phyloP scores from a whole-genome alignment of 495 filamentous ascomycete genomes.

The Neurospora cerealis region DNA sequence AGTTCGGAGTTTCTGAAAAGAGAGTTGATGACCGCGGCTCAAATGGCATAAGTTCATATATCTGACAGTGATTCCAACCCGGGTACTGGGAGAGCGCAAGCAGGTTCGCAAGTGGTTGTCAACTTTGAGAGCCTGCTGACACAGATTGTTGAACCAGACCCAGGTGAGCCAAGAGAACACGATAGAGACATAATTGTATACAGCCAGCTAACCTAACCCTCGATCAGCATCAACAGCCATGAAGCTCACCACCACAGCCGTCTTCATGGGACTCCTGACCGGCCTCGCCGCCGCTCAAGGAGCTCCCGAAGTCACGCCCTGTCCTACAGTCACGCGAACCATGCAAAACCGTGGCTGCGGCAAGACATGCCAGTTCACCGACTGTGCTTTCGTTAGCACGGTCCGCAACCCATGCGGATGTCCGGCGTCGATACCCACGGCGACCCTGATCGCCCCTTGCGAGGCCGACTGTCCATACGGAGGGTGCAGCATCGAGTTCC shows the following conservation, averaged over 20 bases:
- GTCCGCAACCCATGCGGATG: slow-evolving; percentile 22
- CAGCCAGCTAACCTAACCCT: neutral
- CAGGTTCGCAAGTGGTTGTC: neutral
- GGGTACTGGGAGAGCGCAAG: neutral
- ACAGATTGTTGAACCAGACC: neutral
- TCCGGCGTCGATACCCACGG: slow-evolving; percentile 18
- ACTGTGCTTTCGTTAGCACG: slow-evolving; percentile 17
- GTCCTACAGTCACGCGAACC: slow-evolving; percentile 21
- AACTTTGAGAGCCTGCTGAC: neutral
- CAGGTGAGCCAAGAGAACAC: neutral
- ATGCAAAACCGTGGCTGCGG: slow-evolving; percentile 16
- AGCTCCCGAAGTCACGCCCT: slow-evolving; percentile 3
- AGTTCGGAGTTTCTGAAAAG: neutral
- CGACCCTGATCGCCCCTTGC: slow-evolving; percentile 23
- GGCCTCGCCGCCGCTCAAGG: slow-evolving; percentile 10
- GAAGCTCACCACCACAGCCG: slow-evolving; percentile 10
- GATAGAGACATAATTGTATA: neutral
- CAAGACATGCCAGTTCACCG: slow-evolving; percentile 14
- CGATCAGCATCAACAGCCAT: slow-evolving; percentile 1
- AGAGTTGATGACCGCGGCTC: neutral
- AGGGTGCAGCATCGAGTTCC: slow-evolving; percentile 23
- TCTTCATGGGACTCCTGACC: slow-evolving; percentile 12
- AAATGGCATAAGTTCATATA: neutral
- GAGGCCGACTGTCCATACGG: slow-evolving; percentile 20
- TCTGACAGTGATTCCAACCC: neutral